Conservation (phyloP, 306 rosid species). For the Cucurbita pepo region DNA sequence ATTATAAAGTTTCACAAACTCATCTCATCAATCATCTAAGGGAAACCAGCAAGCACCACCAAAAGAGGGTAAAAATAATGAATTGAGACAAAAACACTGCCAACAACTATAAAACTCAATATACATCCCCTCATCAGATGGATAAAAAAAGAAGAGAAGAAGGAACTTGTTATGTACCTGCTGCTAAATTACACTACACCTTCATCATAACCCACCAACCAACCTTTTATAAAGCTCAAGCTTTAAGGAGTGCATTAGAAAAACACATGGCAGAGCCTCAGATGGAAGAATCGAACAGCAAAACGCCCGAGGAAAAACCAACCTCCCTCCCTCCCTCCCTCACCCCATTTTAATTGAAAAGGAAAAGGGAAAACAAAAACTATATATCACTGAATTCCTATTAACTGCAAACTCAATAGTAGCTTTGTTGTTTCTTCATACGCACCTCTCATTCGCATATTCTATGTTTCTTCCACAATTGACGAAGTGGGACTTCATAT, state of each 20-base stretch:
- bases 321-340: not conserved
- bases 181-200: conserved; percentile 9
- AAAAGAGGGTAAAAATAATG: conserved; percentile 2
- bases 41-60: not conserved
- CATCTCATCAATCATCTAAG: conserved; percentile 5
- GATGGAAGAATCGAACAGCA: conserved; percentile 1
- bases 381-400: conserved; percentile 9
- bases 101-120: conserved; percentile 5
- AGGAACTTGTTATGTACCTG: conserved; percentile 7
- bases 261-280: conserved; percentile 4
- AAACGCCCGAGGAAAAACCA: not conserved
- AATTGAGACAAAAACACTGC: conserved; percentile 1
- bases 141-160: not conserved
- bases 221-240: conserved; percentile 1
- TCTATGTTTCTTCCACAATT: conserved; percentile 4
- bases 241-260: conserved; percentile 8
- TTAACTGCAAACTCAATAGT: not conserved
- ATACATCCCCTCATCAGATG: conserved; percentile 7
- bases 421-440: conserved; percentile 10
- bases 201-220: conserved; percentile 3
- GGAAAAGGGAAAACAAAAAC: not conserved
- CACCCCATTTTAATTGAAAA: not conserved
- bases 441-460: conserved; percentile 8
- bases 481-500: conserved; percentile 1
- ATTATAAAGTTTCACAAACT: not conserved